phyloP scores from a whole-genome alignment of 495 filamentous ascomycete genomes.

The Penicillium bialowiezense region DNA sequence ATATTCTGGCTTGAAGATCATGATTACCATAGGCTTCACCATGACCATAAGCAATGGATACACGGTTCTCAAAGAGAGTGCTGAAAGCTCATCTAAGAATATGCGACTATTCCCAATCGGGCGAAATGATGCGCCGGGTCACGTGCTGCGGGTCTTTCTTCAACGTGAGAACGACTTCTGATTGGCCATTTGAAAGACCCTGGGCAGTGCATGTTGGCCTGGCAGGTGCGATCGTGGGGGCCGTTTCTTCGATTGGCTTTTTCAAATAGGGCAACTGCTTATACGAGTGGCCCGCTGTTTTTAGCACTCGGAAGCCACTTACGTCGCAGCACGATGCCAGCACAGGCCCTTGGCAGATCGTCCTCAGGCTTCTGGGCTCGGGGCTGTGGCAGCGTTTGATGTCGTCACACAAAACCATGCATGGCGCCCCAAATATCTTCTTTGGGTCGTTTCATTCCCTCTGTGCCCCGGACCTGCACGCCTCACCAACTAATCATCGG shows the following conservation, averaged over 20 bases:
- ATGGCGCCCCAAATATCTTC: neutral
- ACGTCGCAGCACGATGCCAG: too few relatives aligned
- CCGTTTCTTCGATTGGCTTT: too few relatives aligned
- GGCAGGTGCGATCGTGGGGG: too few relatives aligned
- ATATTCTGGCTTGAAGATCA: too few relatives aligned
- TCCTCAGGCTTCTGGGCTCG: neutral
- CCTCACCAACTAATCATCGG: neutral
- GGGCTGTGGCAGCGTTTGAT: neutral
- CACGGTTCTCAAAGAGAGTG: too few relatives aligned
- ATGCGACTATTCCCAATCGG: neutral
- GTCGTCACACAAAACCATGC: neutral
- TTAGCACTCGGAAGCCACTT: too few relatives aligned
- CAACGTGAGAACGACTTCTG: neutral
- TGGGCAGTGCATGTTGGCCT: neutral
- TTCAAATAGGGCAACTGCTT: too few relatives aligned
- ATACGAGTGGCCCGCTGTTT: too few relatives aligned
- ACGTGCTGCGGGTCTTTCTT: neutral
- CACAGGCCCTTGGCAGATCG: neutral
- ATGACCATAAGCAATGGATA: too few relatives aligned
- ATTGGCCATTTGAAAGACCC: neutral
- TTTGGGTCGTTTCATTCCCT: neutral
- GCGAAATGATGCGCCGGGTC: conserved; percentile 5
- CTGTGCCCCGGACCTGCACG: neutral
- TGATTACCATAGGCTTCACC: too few relatives aligned
- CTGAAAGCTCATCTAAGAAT: neutral